phyloP scores from a whole-genome alignment of 75 land plant genomes.

The Cupressus sempervirens region DNA sequence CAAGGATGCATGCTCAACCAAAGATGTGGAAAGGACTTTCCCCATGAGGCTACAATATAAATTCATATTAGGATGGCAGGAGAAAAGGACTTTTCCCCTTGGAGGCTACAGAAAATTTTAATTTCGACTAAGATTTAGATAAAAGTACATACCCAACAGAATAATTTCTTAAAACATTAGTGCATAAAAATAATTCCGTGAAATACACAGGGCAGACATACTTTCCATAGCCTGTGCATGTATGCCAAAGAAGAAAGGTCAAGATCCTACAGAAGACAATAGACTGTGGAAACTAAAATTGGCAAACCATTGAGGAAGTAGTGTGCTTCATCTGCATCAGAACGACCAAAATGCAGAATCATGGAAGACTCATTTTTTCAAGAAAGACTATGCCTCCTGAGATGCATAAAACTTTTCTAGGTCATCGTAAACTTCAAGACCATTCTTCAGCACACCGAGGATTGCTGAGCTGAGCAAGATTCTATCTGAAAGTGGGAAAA shows the following conservation, averaged over 20 bases:
- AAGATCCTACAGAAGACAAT: background rate
- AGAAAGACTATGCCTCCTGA: background rate
- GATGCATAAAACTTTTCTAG: background rate
- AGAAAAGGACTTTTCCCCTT: too few species aligned
- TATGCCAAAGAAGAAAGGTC: background rate
- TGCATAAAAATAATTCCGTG: background rate
- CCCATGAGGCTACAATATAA: too few species aligned
- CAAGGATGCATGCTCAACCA: too few species aligned
- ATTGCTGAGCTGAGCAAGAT: too few species aligned
- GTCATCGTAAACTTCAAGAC: background rate
- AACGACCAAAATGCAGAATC: background rate
- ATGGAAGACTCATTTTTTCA: too few species aligned
- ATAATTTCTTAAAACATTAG: background rate
- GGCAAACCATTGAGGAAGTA: background rate
- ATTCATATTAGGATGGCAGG: too few species aligned
- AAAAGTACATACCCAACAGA: background rate
- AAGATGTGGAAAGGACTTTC: too few species aligned
- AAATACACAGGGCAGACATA: too few species aligned
- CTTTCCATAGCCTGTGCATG: background rate
- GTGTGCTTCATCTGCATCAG: too few species aligned
- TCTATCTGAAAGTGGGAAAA: too few species aligned
- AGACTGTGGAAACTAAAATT: background rate
- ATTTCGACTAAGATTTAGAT: background rate
- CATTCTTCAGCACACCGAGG: background rate
- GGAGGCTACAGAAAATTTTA: too few species aligned